These are phyloP conservation scores for Xylariaceae sp. DNA, from an alignment of 2,329 filamentous ascomycete genomes.

Conservation along the genomic window DNA sequence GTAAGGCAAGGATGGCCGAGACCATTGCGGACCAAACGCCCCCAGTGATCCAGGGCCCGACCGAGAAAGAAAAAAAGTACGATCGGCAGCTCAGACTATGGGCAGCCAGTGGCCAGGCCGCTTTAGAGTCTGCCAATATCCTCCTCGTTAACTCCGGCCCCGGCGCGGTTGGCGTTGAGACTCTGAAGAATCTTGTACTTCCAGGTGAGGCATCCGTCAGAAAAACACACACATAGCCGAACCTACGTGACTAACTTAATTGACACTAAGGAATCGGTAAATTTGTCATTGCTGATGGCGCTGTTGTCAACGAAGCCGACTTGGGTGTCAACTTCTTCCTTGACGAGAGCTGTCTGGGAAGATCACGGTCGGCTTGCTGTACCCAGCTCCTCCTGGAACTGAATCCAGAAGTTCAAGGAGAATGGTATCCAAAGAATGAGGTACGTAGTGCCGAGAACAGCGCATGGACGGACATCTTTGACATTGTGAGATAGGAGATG, in stretches of 20 bases:
- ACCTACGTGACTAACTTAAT: background rate
- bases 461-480: conserved; percentile 3
- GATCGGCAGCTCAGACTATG: conserved; percentile 92
- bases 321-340: conserved; percentile 97
- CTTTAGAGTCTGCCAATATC: conserved; percentile 86
- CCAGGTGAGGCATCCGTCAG: conserved; percentile 50
- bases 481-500: conserved; percentile 24
- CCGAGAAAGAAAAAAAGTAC: conserved; percentile 70
- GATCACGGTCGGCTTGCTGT: conserved; percentile 71
- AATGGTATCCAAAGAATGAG: conserved; percentile 54
- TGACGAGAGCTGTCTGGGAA: conserved; percentile 70
- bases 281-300: conserved; percentile 85
- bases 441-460: conserved; percentile 26
- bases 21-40: conserved; percentile 41
- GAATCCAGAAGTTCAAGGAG: conserved; percentile 84
- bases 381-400: conserved; percentile 75
- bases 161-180: conserved; percentile 84
- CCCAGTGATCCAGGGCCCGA: conserved; percentile 47
- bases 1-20: conserved; percentile 37
- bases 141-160: conserved; percentile 80
- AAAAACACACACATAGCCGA: background rate
- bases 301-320: conserved; percentile 71
- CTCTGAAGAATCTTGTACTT: conserved; percentile 93
- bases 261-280: conserved; percentile 64
- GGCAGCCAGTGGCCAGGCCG: conserved; percentile 87